Evolutionary conservation across 805 yeast species (phyloP), one percentile per base, ranked within the genome.

Genomic region (Candida boleticola): DNA sequence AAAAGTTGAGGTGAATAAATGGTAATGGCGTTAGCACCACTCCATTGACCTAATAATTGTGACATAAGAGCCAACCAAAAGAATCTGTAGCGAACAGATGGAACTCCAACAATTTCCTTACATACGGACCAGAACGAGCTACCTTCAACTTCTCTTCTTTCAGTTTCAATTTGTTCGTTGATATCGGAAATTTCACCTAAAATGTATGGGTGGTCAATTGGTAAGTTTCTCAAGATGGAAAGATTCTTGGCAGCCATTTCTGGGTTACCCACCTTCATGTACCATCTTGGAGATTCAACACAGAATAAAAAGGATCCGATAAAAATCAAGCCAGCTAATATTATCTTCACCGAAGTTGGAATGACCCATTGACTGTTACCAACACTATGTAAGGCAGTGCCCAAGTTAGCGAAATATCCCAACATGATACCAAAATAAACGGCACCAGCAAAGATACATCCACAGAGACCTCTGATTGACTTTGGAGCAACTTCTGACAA

Each of bases 11-110:
- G 76, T 29, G 82, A 77, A 49, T 79, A 79, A 37, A 77, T 75
- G 2, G 83, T 78, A 35, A 79, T 61, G 5, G 81, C 71, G 48
- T 71, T 73, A 5, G 82, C 77, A 39, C 82, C 81, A n/a, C 78
- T 70, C 82, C 82, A 79, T 58, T 79, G 82, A 29, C 74, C 75
- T 30, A 78, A 61, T 11, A 77, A 31, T 55, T 77, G 83, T 23
- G 72, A 63, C 42, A 56, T 45, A 27, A 67, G 42, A 34, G 77
- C 73, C 29, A 77, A 47, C 5, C 60, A 49, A 36, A 78, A 63
- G 44, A 64, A 63, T 57, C 82, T 64, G 58, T 73, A 73, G 42
- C 74, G 58, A 41, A 74, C 61, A 4, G 79, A 70, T 40, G 55
- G 62, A 29, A 63, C 64, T 5, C 52, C 21, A 29, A 71, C 42